These are phyloP conservation scores for Phylloporus sp. DNA, from an alignment of 768 basidiomycete genomes.

Conservation along the genomic window DNA sequence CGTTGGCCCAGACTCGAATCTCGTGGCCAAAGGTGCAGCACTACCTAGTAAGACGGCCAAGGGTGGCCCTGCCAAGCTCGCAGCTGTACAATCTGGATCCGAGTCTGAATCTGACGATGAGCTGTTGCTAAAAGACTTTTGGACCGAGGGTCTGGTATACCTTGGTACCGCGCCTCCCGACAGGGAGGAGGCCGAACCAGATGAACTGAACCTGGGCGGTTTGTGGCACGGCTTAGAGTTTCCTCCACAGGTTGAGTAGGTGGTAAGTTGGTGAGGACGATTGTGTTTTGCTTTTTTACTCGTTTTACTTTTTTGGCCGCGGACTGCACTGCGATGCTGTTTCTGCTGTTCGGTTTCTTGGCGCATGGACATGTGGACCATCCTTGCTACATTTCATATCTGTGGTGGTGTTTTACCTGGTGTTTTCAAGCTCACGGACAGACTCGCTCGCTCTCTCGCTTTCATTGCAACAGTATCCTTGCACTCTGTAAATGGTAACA, in stretches of 20 bases:
- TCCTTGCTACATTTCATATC: background rate
- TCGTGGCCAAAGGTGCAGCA: slow-evolving; percentile 8
- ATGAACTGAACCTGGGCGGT: slow-evolving; percentile 30
- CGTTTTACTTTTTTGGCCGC: background rate
- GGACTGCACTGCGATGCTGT: background rate
- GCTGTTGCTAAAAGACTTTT: slow-evolving; percentile 16
- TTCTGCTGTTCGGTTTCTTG: slow-evolving; percentile 8
- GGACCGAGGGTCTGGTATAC: slow-evolving; percentile 21
- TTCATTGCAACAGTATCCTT: slow-evolving; percentile 3
- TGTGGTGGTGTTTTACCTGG: background rate
- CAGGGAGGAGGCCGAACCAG: slow-evolving; percentile 4
- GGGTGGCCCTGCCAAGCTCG: background rate
- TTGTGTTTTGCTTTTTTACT: background rate
- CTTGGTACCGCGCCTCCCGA: slow-evolving; percentile 14
- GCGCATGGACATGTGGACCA: slow-evolving; percentile 1
- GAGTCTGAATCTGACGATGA: slow-evolving; percentile 25
- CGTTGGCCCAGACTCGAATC: slow-evolving; percentile 28
- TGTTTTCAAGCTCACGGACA: background rate
- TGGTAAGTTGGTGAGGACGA: slow-evolving; percentile 3
- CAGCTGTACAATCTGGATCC: slow-evolving; percentile 1
- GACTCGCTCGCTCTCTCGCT: background rate
- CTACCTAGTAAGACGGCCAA: background rate
- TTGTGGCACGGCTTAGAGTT: slow-evolving; percentile 6
- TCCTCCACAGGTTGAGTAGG: slow-evolving; percentile 8
- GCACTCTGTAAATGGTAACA: background rate